These are phyloP conservation scores for Euphorbia tirucalli DNA, from an alignment of 345 rosid genomes.

Conservation along the genomic window DNA sequence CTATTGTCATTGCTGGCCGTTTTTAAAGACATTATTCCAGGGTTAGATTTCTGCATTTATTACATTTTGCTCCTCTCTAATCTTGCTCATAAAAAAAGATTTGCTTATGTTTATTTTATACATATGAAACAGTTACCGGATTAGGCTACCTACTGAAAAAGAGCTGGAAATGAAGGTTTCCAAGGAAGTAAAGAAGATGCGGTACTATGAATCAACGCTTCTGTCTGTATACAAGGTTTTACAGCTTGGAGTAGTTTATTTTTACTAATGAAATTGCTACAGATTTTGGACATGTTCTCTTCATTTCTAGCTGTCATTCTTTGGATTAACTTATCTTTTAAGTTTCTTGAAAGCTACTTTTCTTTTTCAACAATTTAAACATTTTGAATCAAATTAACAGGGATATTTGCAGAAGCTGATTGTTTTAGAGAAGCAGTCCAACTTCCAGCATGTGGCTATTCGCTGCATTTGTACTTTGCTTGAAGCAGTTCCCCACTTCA, in stretches of 20 bases:
- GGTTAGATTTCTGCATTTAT: constrained; percentile 42
- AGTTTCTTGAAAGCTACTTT: neutral
- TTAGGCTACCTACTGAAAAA: constrained; percentile 95
- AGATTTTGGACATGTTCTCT: neutral
- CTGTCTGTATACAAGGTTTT: constrained; percentile 78
- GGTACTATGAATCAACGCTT: constrained; percentile 80
- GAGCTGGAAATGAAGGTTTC: constrained; percentile 98
- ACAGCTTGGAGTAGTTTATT: neutral
- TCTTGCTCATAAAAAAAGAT: neutral
- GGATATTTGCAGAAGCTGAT: constrained; percentile 71
- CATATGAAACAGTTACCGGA: constrained; percentile 63
- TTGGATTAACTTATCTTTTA: neutral
- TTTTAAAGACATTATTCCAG: constrained; percentile 88
- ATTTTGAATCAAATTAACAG: constrained; percentile 39
- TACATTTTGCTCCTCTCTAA: neutral
- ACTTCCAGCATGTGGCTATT: constrained; percentile 59
- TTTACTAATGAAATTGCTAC: neutral
- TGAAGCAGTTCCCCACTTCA: constrained; percentile 88
- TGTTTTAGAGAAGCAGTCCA: constrained; percentile 48
- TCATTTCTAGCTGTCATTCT: neutral
- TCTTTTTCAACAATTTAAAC: neutral
- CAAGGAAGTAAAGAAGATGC: constrained; percentile 85
- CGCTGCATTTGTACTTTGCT: constrained; percentile 78
- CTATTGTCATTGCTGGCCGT: constrained; percentile 84
- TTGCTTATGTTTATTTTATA: constrained; percentile 5